Conservation (phyloP, 768 basidiomycete genomes). For the Lactarius pseudohatsudake region DNA sequence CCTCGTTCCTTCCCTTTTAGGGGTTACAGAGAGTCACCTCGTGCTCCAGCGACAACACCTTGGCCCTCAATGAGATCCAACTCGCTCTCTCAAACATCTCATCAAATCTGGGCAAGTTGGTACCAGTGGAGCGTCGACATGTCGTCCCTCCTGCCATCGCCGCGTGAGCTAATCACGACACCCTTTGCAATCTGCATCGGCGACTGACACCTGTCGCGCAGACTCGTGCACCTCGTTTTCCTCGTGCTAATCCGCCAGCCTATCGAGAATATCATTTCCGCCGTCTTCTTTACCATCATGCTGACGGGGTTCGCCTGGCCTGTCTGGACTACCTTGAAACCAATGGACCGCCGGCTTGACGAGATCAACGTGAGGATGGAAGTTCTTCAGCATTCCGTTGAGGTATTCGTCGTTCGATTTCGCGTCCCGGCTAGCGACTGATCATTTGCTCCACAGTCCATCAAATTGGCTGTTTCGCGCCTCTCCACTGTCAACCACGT, state of each 20-base stretch:
- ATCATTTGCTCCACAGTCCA: background rate
- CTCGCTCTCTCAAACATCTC: background rate
- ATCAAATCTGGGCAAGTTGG: slow-evolving; percentile 7
- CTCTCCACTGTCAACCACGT: background rate
- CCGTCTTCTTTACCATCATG: slow-evolving; percentile 9
- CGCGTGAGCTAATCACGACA: slow-evolving; percentile 11
- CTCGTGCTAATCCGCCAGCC: background rate
- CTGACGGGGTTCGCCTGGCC: slow-evolving; percentile 6
- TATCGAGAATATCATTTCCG: background rate
- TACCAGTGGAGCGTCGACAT: slow-evolving; percentile 1
- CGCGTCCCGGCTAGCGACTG: background rate
- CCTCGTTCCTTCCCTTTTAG: background rate
- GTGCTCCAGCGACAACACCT: background rate
- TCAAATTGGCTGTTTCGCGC: background rate
- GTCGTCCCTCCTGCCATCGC: background rate
- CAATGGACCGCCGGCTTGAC: background rate
- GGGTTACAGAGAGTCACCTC: background rate
- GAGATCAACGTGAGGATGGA: slow-evolving; percentile 1
- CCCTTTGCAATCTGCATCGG: background rate
- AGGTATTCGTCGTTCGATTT: background rate
- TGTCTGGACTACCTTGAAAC: slow-evolving; percentile 10
- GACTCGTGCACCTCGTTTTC: slow-evolving; percentile 4
- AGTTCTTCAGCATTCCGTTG: slow-evolving; percentile 10
- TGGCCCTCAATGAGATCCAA: background rate
- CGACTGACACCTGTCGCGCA: background rate